phyloP scores from a whole-genome alignment of 1,284 basidiomycete genomes.

The Apiotrichum gracile region DNA sequence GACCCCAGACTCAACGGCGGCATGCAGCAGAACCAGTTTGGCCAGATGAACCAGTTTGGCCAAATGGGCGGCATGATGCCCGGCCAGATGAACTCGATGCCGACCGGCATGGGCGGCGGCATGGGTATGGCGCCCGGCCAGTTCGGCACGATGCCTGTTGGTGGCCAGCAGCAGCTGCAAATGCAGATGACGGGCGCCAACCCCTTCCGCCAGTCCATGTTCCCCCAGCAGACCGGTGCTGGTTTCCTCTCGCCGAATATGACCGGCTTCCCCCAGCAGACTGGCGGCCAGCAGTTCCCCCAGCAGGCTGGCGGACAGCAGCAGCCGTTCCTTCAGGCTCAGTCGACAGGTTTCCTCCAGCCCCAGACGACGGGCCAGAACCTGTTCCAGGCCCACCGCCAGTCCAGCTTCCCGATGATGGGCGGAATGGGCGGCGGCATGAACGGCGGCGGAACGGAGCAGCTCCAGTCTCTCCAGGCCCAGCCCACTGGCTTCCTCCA shows the following conservation, averaged over 20 bases:
- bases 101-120: background rate
- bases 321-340: conserved; percentile 46
- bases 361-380: conserved; percentile 46
- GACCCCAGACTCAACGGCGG: background rate
- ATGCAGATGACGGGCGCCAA: conserved; percentile 50
- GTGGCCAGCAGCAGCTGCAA: conserved; percentile 16
- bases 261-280: conserved; percentile 60
- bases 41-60: conserved; percentile 4
- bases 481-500: conserved; percentile 54
- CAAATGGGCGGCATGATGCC: background rate
- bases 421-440: background rate
- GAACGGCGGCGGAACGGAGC: conserved; percentile 31
- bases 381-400: conserved; percentile 45
- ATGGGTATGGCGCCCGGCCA: background rate
- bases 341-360: conserved; percentile 48
- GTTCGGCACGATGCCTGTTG: background rate
- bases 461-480: conserved; percentile 34
- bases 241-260: conserved; percentile 54
- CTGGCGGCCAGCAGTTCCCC: too few relatives aligned
- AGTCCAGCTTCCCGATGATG: conserved; percentile 17
- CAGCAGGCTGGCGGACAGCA: too few relatives aligned
- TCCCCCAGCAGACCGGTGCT: conserved; percentile 51
- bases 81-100: conserved; percentile 11
- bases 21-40: conserved; percentile 11
- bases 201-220: conserved; percentile 61